Evolutionary conservation across 495 filamentous ascomycete genomes (phyloP).

Genomic region (Gamarada debralockiae): DNA sequence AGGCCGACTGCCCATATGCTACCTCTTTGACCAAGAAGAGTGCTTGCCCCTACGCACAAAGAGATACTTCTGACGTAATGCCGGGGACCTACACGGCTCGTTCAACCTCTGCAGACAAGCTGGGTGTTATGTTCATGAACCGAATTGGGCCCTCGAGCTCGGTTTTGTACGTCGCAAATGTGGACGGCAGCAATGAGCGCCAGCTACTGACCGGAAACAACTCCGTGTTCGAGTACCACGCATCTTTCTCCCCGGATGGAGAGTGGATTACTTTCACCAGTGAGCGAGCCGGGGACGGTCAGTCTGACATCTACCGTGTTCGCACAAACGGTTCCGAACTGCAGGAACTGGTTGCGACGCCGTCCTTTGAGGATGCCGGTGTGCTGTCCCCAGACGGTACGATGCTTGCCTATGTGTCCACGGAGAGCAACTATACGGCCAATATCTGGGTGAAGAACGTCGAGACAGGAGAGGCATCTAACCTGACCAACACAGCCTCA

Average conservation of each 20-base stretch:
- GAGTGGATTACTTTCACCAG: constrained; percentile 21
- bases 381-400: constrained; percentile 21
- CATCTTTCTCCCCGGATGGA: constrained; percentile 30
- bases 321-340: constrained; percentile 10
- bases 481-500: constrained; percentile 6
- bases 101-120: constrained; percentile 32
- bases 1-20: too few relatives aligned
- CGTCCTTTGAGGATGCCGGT: constrained; percentile 16
- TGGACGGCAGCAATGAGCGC: constrained; percentile 31
- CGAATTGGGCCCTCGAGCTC: constrained; percentile 32
- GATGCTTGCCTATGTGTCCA: constrained; percentile 18
- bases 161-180: constrained; percentile 31
- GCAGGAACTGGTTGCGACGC: constrained; percentile 10
- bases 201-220: constrained; percentile 24
- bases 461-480: neutral
- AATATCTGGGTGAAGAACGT: constrained; percentile 14
- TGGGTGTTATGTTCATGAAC: constrained; percentile 35
- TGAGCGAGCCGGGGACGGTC: constrained; percentile 16
- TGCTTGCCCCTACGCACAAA: neutral
- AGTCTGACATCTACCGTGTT: constrained; percentile 16
- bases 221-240: constrained; percentile 34
- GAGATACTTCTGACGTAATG: neutral
- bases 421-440: neutral
- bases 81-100: constrained; percentile 16
- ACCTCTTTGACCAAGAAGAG: neutral